Percentiles rank a stretch among this genome's conserved stretches.
These are phyloP conservation scores for Cercospora brassicicola DNA, from an alignment of 2,329 filamentous ascomycete species.

Conservation along the genomic window DNA sequence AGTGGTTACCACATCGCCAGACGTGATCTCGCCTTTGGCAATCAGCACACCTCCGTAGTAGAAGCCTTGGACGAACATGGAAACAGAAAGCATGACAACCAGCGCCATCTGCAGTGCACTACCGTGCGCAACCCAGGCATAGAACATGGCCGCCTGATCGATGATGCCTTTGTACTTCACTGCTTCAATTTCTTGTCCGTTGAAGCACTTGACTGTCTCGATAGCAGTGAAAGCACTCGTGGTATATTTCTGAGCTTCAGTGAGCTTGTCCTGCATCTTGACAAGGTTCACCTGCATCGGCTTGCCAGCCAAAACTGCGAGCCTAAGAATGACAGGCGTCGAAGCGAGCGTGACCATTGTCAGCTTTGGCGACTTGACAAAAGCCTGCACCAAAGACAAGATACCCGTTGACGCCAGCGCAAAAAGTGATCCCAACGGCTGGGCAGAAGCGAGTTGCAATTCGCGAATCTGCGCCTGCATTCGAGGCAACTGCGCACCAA, in stretches of 20 bases:
- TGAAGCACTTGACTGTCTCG: constrained; percentile 83
- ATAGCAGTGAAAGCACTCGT: constrained; percentile 71
- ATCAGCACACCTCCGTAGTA: constrained; percentile 80
- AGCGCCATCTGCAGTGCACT: constrained; percentile 72
- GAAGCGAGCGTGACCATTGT: constrained; percentile 76
- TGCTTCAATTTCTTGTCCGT: constrained; percentile 69
- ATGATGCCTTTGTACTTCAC: constrained; percentile 63
- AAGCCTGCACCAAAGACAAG: constrained; percentile 67
- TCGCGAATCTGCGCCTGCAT: constrained; percentile 81
- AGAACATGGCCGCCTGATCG: constrained; percentile 60
- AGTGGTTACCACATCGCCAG: constrained; percentile 73
- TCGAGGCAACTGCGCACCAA: constrained; percentile 68
- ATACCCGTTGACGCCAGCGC: constrained; percentile 64
- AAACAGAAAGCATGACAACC: constrained; percentile 70
- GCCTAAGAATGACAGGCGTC: constrained; percentile 64
- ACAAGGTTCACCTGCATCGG: constrained; percentile 66
- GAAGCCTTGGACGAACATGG: constrained; percentile 84
- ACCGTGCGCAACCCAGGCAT: constrained; percentile 65
- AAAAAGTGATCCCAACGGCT: constrained; percentile 71
- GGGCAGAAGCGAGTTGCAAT: constrained; percentile 75
- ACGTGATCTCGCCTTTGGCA: constrained; percentile 54
- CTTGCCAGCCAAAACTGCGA: constrained; percentile 61
- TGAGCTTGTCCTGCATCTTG: constrained; percentile 66
- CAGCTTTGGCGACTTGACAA: constrained; percentile 80
- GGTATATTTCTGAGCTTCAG: constrained; percentile 68